phyloP scores from a whole-genome alignment of 495 filamentous ascomycete species.

The Oidiodendron maius region DNA sequence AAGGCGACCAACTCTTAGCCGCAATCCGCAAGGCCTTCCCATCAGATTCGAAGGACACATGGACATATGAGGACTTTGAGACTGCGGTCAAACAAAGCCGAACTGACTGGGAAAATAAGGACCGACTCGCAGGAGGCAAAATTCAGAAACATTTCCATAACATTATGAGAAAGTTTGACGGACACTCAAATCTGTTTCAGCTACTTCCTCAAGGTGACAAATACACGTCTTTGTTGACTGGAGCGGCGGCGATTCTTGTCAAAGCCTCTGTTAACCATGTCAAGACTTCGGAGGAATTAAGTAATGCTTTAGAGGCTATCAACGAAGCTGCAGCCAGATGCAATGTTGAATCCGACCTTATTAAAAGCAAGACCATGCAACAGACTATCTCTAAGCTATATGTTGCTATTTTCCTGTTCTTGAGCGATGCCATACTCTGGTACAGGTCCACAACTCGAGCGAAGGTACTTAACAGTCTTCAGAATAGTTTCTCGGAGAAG shows the following conservation, averaged over 20 bases:
- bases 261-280: slow-evolving; percentile 7
- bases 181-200: not conserved
- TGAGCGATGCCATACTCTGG: slow-evolving; percentile 1
- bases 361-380: not conserved
- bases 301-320: not conserved
- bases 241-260: not conserved
- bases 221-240: not conserved
- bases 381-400: slow-evolving; percentile 2
- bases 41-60: too few species aligned
- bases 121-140: not conserved
- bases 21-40: too few species aligned
- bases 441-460: not conserved
- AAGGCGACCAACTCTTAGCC: too few species aligned
- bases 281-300: slow-evolving; percentile 2
- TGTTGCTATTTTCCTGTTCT: slow-evolving; percentile 4
- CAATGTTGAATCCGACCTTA: not conserved
- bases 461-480: slow-evolving; percentile 3
- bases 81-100: not conserved
- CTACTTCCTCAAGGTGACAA: not conserved
- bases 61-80: not conserved
- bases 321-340: not conserved
- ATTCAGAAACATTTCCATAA: not conserved
- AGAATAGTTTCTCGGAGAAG: not conserved
- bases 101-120: not conserved
- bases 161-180: not conserved